Conservation (phyloP, 2,329 filamentous ascomycete species). For the Colletotrichum siamense region DNA sequence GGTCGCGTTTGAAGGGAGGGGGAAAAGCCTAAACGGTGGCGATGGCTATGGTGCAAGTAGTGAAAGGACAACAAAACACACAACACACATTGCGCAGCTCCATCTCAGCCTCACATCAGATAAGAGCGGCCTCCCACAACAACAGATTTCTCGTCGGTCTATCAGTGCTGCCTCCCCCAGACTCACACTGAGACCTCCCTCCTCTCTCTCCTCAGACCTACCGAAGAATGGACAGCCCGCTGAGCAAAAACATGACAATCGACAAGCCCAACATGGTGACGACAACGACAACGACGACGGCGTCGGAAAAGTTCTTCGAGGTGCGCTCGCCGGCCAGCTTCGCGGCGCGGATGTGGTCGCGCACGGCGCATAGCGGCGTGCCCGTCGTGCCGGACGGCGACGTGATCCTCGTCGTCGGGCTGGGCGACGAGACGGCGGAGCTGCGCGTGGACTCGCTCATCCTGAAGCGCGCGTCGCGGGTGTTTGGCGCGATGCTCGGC, state of each 20-base stretch:
- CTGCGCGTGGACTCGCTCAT: constrained; percentile 25
- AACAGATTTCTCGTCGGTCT: not conserved
- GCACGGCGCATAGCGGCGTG: constrained; percentile 8
- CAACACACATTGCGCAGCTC: not conserved
- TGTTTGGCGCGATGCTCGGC: constrained; percentile 31
- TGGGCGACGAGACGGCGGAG: constrained; percentile 9
- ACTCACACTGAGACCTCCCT: not conserved
- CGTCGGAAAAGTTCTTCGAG: constrained; percentile 16
- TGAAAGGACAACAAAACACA: not conserved
- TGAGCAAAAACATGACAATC: constrained; percentile 6
- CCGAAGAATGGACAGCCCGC: constrained; percentile 1
- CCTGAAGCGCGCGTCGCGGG: constrained; percentile 29
- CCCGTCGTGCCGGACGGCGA: constrained; percentile 24
- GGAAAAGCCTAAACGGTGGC: constrained; percentile 17
- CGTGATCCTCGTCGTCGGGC: constrained; percentile 27
- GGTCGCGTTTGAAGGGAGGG: constrained; percentile 7
- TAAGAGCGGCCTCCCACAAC: not conserved
- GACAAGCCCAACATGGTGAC: constrained; percentile 7
- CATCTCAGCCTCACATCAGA: not conserved
- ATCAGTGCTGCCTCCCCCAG: not conserved
- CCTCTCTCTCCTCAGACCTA: not conserved
- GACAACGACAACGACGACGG: not conserved
- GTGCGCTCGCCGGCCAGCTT: constrained; percentile 18
- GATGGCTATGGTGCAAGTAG: not conserved
- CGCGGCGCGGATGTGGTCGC: constrained; percentile 21